Evolutionary conservation across 1,139 yeast species (phyloP).

Genomic region (Groenewaldozyma auringiensis): DNA sequence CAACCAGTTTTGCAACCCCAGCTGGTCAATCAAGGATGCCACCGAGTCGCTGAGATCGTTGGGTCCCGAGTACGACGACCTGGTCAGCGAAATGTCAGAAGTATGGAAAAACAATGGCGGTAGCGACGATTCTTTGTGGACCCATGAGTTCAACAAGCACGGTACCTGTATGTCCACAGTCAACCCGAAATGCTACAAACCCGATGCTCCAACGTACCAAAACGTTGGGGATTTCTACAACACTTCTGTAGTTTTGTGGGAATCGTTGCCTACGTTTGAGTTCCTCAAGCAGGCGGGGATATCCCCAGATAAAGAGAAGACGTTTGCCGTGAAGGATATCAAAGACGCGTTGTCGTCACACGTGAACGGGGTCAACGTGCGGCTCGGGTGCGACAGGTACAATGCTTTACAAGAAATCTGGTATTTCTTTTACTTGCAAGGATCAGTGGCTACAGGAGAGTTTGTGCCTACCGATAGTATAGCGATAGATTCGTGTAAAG

Average conservation of each 20-base stretch:
- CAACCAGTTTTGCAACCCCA: constrained; percentile 66
- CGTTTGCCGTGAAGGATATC: constrained; percentile 61
- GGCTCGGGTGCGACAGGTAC: constrained; percentile 34
- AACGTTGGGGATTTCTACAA: constrained; percentile 76
- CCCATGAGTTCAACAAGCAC: constrained; percentile 91
- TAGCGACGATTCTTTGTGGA: constrained; percentile 71
- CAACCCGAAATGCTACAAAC: constrained; percentile 57
- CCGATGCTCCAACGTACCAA: constrained; percentile 37
- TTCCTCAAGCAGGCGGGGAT: constrained; percentile 65
- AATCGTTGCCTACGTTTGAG: constrained; percentile 59
- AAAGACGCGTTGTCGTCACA: constrained; percentile 52
- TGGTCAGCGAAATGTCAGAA: constrained; percentile 50
- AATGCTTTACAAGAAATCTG: constrained; percentile 65
- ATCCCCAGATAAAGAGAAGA: constrained; percentile 50
- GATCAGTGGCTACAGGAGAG: constrained; percentile 60
- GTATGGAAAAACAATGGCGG: constrained; percentile 79
- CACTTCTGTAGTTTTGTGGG: constrained; percentile 56
- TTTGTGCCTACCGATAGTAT: constrained; percentile 61
- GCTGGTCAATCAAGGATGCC: constrained; percentile 50
- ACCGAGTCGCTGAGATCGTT: constrained; percentile 42
- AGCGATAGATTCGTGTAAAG: constrained; percentile 48
- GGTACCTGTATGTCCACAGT: constrained; percentile 87
- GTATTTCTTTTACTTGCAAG: constrained; percentile 78
- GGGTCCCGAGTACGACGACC: constrained; percentile 32
- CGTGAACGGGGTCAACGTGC: constrained; percentile 27